Evolutionary conservation across 2,329 filamentous ascomycete genomes (phyloP).

Genomic region (Fusarium sp.): DNA sequence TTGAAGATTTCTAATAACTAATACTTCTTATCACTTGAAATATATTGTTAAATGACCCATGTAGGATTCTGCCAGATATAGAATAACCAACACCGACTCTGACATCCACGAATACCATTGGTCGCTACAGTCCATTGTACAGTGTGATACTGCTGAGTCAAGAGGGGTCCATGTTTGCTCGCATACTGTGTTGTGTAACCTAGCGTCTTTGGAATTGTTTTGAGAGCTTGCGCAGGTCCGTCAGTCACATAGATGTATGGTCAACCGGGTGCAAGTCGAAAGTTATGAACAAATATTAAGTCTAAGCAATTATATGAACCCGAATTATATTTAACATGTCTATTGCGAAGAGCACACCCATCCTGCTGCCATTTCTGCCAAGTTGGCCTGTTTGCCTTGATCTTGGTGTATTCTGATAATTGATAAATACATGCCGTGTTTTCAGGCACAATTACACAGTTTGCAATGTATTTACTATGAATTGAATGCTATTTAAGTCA

Average conservation of each 20-base stretch:
- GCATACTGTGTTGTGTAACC: neutral
- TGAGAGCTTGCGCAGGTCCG: neutral
- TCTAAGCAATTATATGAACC: neutral
- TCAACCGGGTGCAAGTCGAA: too few relatives aligned
- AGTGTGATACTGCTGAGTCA: neutral
- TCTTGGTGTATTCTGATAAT: neutral
- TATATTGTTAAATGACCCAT: neutral
- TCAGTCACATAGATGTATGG: neutral
- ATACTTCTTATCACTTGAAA: rapidly evolving
- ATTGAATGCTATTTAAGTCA: neutral
- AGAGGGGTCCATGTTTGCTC: neutral
- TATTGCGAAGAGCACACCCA: neutral
- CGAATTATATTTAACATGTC: neutral
- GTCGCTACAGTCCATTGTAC: neutral
- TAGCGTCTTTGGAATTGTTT: neutral
- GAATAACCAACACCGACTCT: neutral
- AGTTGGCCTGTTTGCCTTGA: neutral
- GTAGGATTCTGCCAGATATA: neutral
- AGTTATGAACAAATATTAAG: neutral
- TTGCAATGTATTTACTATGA: neutral
- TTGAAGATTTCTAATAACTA: rapidly evolving
- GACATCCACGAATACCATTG: neutral
- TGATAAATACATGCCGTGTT: too few relatives aligned
- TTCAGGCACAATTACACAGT: neutral
- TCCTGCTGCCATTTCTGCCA: too few relatives aligned